phyloP scores from a whole-genome alignment of 2,329 filamentous ascomycete genomes.

The Paraconiothyrium brasiliense region DNA sequence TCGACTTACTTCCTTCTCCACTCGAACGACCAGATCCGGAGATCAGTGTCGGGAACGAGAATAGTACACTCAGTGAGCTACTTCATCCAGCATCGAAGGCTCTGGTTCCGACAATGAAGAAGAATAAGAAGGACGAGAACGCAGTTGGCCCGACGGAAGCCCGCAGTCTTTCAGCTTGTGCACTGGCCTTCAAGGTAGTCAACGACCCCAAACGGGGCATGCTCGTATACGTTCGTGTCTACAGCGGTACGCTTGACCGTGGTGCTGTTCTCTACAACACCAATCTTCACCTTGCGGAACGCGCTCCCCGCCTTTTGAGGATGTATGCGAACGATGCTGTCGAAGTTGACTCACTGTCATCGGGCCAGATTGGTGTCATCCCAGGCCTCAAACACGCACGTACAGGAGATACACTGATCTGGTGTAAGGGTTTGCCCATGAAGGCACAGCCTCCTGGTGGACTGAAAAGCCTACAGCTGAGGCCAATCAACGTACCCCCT shows the following conservation, averaged over 20 bases:
- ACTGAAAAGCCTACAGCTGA: conserved; percentile 79
- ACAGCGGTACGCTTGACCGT: conserved; percentile 80
- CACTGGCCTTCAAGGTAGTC: conserved; percentile 90
- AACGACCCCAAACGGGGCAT: conserved; percentile 86
- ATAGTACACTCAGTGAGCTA: conserved; percentile 62
- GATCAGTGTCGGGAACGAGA: conserved; percentile 70
- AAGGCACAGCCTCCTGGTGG: conserved; percentile 72
- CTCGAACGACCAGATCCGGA: conserved; percentile 81
- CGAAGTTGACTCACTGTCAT: conserved; percentile 80
- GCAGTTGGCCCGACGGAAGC: conserved; percentile 45
- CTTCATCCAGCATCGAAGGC: conserved; percentile 47
- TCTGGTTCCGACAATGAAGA: conserved; percentile 26
- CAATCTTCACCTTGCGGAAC: conserved; percentile 79
- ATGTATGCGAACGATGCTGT: conserved; percentile 90
- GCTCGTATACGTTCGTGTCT: conserved; percentile 90
- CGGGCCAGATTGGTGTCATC: conserved; percentile 94
- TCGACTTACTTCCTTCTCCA: conserved; percentile 87
- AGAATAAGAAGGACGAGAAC: conserved; percentile 23
- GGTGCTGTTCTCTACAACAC: conserved; percentile 87
- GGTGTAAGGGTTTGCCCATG: conserved; percentile 70
- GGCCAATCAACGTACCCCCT: conserved; percentile 87
- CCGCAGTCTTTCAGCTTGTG: conserved; percentile 74
- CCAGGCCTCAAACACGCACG: conserved; percentile 89
- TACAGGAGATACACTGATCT: conserved; percentile 90
- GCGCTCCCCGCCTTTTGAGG: conserved; percentile 81